Percentiles rank a stretch among this genome's conserved stretches.
phyloP scores from a whole-genome alignment of 2,329 filamentous ascomycete genomes.

The Fusarium algeriense region DNA sequence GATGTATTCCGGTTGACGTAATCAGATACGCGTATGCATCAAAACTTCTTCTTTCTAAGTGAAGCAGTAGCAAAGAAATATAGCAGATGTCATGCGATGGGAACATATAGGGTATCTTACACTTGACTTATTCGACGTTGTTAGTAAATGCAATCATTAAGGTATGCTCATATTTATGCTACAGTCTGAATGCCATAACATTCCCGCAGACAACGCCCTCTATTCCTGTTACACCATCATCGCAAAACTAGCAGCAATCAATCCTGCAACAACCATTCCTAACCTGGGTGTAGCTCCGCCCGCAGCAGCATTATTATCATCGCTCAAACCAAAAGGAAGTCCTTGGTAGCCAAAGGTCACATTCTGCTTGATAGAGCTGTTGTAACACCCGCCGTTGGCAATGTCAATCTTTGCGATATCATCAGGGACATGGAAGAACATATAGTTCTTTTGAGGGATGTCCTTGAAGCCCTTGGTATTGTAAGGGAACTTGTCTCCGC shows the following conservation, averaged over 20 bases:
- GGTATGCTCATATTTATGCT: conserved; percentile 12
- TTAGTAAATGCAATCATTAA: conserved; percentile 5
- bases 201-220: background rate
- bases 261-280: conserved; percentile 34
- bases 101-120: too few relatives aligned
- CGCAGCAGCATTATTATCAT: conserved; percentile 49
- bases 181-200: background rate
- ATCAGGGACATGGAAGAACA: conserved; percentile 82
- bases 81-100: background rate
- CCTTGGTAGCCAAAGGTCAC: conserved; percentile 77
- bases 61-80: background rate
- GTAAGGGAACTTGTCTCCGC: conserved; percentile 77
- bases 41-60: too few relatives aligned
- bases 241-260: conserved; percentile 37
- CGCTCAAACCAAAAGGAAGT: conserved; percentile 61
- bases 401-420: conserved; percentile 77
- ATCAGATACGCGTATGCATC: background rate
- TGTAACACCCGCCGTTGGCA: conserved; percentile 75
- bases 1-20: background rate
- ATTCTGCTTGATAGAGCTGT: conserved; percentile 74
- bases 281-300: conserved; percentile 37
- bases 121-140: background rate
- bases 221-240: conserved; percentile 38
- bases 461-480: conserved; percentile 78
- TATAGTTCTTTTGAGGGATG: conserved; percentile 75